Evolutionary conservation across 495 filamentous ascomycete species (phyloP).

Genomic region (Oleoguttula mirabilis): DNA sequence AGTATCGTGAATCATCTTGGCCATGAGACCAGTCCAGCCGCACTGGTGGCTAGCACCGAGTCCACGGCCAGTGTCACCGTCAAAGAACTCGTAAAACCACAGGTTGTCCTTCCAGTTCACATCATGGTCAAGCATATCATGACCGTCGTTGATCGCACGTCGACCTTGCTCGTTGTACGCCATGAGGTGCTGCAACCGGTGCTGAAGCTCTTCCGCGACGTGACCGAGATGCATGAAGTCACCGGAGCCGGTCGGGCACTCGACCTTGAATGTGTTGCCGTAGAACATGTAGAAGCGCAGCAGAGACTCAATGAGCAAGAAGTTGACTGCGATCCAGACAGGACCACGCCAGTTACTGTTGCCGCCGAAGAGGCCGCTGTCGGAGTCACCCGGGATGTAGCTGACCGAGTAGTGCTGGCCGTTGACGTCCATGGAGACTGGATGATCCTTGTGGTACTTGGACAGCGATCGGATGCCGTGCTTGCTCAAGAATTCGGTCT

Average conservation of each 20-base stretch:
- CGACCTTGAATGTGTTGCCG: slow-evolving; percentile 72
- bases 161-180: slow-evolving; percentile 70
- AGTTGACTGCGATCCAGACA: slow-evolving; percentile 94
- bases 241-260: slow-evolving; percentile 88
- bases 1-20: slow-evolving; percentile 93
- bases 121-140: slow-evolving; percentile 76
- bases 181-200: slow-evolving; percentile 86
- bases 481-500: slow-evolving; percentile 80
- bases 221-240: slow-evolving; percentile 93
- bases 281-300: slow-evolving; percentile 94
- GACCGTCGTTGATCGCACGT: slow-evolving; percentile 71
- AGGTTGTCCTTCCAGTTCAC: slow-evolving; percentile 84
- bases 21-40: slow-evolving; percentile 94
- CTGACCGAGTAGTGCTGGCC: slow-evolving; percentile 77
- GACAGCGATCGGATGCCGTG: slow-evolving; percentile 89
- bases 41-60: slow-evolving; percentile 90
- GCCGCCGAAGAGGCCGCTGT: slow-evolving; percentile 84
- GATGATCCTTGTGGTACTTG: slow-evolving; percentile 81
- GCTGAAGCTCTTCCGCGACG: slow-evolving; percentile 93
- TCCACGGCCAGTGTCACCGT: slow-evolving; percentile 80
- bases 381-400: slow-evolving; percentile 88
- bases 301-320: slow-evolving; percentile 82
- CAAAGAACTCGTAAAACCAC: slow-evolving; percentile 97
- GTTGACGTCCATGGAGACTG: slow-evolving; percentile 92
- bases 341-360: slow-evolving; percentile 96